Conservation (phyloP, 345 rosid species). For the Syzygium grande region DNA sequence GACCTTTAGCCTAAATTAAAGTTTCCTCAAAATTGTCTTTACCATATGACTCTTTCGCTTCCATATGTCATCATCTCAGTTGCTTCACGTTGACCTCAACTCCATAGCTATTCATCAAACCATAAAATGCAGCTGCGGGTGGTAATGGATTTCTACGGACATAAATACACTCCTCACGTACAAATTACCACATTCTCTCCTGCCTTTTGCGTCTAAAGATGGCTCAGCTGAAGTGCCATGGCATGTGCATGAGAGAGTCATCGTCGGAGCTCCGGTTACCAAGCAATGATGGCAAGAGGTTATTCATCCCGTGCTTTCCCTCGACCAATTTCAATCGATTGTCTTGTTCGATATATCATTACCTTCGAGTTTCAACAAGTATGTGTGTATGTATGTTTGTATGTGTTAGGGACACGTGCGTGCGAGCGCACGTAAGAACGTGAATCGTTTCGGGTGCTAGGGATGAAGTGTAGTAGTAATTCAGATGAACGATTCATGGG, state of each 20-base stretch:
- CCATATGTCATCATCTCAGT: neutral
- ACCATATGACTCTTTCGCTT: neutral
- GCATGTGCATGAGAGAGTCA: constrained; percentile 26
- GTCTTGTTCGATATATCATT: neutral
- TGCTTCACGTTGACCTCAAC: neutral
- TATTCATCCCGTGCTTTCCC: neutral
- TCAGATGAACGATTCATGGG: neutral
- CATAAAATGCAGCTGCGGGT: neutral
- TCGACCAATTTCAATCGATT: neutral
- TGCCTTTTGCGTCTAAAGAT: constrained; percentile 1
- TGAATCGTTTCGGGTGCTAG: no score
- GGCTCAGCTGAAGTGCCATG: constrained; percentile 31
- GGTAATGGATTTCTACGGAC: neutral
- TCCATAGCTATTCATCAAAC: neutral
- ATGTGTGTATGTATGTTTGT: neutral
- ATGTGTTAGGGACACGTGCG: neutral
- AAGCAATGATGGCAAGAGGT: constrained; percentile 36
- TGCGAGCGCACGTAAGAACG: neutral
- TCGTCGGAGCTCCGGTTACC: constrained; percentile 22
- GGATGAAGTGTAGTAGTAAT: no score
- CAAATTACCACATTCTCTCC: neutral
- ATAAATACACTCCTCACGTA: neutral
- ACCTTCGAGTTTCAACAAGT: neutral
- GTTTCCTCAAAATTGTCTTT: neutral
- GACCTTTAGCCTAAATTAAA: neutral